Evolutionary conservation across 305 asterid species (phyloP), one percentile per base, ranked within the genome.

Genomic region (Petunia hybrid): DNA sequence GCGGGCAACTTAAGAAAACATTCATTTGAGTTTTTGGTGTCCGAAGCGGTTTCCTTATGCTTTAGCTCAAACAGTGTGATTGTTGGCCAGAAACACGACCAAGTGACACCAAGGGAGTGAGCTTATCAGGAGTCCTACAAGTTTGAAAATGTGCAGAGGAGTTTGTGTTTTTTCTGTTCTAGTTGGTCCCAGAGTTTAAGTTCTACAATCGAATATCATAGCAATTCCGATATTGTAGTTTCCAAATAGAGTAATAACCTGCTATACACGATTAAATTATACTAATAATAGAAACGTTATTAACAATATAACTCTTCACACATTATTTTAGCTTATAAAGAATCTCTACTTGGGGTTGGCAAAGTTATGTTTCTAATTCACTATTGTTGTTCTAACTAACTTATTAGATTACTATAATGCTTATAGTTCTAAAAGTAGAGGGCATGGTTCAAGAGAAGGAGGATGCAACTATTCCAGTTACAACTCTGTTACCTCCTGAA

Each of bases 401-500:
- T 22, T 22, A 22, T 22, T 22, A 22, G 31, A 22, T 22, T 22
- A 22, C 31, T 22, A 22, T 22, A 22, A 22, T 22, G 22, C 22
- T 22, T 65, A 12, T 59, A 85, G 86, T 77, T 36, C 4, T 38
- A 16, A 76, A 67, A 51, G 60, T 79, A 68, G 83, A 61, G 53
- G 79, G 62, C 13, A 62, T 63, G 84, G 88, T 82, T 7, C 87
- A 87, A 86, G 93, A 87, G 83, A 92, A 90, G 82, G 90, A 86
- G 7, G 96, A 91, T 6, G 90, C 90, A 41, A 36, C 79, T 0
- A 69, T 82, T 36, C 93, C 97, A 1, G 5, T 83, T 0, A 46
- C 91, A 67, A 86, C 85, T 2, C 84, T 64, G 7, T 84, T 89
- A 1, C 95, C 96, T 13, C 95, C 94, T 3, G 97, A 91, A 76